Conservation (phyloP, 73 alveolate genomes). For the Breviolum minutum region DNA sequence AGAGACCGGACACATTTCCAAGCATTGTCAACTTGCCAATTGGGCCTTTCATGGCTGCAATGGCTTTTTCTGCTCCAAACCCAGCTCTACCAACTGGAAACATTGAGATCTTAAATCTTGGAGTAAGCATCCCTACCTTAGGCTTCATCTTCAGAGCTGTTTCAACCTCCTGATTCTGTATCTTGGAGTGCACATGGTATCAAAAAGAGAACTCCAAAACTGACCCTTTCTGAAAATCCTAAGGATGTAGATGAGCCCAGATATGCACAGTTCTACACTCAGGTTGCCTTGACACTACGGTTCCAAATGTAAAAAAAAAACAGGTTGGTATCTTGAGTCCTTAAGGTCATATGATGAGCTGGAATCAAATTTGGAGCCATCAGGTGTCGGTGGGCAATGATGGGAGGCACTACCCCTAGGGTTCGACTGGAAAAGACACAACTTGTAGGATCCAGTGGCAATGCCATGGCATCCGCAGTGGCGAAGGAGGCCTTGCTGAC, state of each 20-base stretch:
- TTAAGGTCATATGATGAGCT: conserved; percentile 40
- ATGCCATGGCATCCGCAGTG: conserved; percentile 34
- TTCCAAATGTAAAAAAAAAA: not conserved
- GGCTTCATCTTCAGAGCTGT: conserved; percentile 46
- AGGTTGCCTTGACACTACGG: not conserved
- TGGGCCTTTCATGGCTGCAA: not conserved
- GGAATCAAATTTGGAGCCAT: conserved; percentile 7
- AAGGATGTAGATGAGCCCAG: not conserved
- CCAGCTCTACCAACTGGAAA: not conserved
- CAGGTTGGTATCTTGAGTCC: not conserved
- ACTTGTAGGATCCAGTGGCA: not conserved
- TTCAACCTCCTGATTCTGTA: conserved; percentile 1
- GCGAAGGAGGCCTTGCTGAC: not conserved
- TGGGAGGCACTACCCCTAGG: not conserved
- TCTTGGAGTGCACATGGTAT: not conserved
- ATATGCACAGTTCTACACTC: conserved; percentile 8
- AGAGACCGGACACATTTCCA: not conserved
- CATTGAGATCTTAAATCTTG: too few species aligned
- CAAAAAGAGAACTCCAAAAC: too few species aligned
- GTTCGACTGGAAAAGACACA: not conserved
- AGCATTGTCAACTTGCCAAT: not conserved
- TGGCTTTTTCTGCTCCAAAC: conserved; percentile 3
- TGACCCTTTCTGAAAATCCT: not conserved
- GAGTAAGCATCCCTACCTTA: not conserved
- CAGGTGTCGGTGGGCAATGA: not conserved